A percentile compares a stretch with the other conserved stretches of the same genome.
These are phyloP conservation scores for Cyberlindnera americana DNA, from an alignment of 805 yeast species.

Conservation along the genomic window DNA sequence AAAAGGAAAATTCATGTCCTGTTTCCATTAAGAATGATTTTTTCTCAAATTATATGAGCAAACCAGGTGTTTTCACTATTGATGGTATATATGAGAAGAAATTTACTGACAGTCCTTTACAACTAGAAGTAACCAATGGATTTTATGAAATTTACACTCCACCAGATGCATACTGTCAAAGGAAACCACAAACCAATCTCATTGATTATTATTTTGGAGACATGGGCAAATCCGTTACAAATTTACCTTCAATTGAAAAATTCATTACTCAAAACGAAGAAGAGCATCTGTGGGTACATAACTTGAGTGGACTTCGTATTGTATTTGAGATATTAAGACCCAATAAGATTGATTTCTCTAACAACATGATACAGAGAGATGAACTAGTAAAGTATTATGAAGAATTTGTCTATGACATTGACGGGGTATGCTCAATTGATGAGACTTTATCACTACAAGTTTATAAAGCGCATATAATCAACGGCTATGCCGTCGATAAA, in stretches of 20 bases:
- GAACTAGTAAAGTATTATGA: conserved; percentile 1
- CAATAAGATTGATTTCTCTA: conserved; percentile 39
- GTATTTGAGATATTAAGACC: conserved; percentile 41
- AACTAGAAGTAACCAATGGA: conserved; percentile 11
- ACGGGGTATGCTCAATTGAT: conserved; percentile 12
- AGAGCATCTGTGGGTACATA: conserved; percentile 16
- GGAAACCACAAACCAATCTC: conserved; percentile 13
- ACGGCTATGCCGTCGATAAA: conserved; percentile 20
- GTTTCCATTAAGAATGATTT: neutral
- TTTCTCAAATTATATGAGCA: conserved; percentile 11
- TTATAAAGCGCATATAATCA: conserved; percentile 19
- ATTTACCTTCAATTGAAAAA: neutral
- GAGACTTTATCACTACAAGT: conserved; percentile 16
- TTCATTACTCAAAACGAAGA: neutral
- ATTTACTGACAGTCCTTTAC: conserved; percentile 3
- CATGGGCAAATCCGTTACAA: neutral
- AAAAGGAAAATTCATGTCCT: conserved; percentile 3
- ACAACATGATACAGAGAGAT: conserved; percentile 18
- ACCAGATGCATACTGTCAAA: conserved; percentile 6
- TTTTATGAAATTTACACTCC: conserved; percentile 16
- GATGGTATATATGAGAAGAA: conserved; percentile 19
- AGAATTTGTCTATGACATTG: conserved; percentile 4
- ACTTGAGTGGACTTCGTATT: conserved; percentile 37
- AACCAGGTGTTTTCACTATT: conserved; percentile 10
- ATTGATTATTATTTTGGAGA: conserved; percentile 19